Base-by-base conservation (phyloP, 192 early-diverging fungal genomes). In the Rhizoclosmatium globosum region DNA sequence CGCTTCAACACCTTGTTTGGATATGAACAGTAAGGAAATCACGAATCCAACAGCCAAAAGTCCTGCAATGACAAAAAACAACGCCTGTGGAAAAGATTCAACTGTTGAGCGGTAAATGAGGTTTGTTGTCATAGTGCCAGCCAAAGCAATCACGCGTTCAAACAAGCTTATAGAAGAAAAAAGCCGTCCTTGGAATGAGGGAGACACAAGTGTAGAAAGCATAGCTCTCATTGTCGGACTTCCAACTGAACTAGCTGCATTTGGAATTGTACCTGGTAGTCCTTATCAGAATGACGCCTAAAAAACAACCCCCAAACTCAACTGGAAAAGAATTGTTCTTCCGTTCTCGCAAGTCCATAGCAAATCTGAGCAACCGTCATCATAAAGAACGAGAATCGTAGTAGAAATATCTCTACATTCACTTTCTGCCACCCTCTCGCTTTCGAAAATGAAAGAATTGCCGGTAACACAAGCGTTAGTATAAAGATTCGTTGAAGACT, bases 301-400 rank as follows among this genome's bases (percentile, higher is more conserved):
- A 31, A 31, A 31, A 31, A 31, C 0, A 31, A 0, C 31, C 31
- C 0, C 0, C 0, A 31, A 31, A 31, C 31, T 31, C 31, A 31
- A 31, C 67, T 68, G 56, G 61, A 6, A 21, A 21, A 64, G 1
- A 64, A 64, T 21, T 64, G 13, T 6, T 7, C 39, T 21, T 21
- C 61, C 11, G 21, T 71, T 39, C 31, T 9, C n/a, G 70, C 15
- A 48, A 39, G 9, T 2, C 70, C 70, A 2, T 43, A 31, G 31
- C 50, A 50, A 0, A 43, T 7, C 17, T 58, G 44, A 23, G 44
- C 56, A 23, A 71, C 21, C 19, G 42, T 11, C 7, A 50, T 50
- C 70, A 71, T 71, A 6, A 71, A 71, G 50, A 57, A 9, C 2
- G n/a, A 15, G 53, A 71, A 71, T 15, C 53, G 70, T 21, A 71